Evolutionary conservation across 1,284 basidiomycete species (phyloP), one percentile per base, ranked within the genome.

Genomic region (Rhodotorula sp.): DNA sequence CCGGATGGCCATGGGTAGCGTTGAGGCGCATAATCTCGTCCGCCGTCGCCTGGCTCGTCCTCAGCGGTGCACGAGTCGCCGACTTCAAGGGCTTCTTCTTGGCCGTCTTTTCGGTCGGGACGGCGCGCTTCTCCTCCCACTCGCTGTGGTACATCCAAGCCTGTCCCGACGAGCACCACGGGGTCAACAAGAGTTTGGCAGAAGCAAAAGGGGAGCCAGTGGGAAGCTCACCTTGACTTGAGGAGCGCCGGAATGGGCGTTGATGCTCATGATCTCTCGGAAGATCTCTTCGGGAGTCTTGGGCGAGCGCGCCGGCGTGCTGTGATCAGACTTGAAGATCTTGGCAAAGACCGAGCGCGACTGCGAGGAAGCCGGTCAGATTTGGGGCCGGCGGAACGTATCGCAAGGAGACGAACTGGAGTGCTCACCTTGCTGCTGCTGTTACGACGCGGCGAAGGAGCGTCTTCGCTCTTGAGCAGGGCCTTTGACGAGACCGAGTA

Each of bases 21-120:
- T 68, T 71, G 16, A 71, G 29, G 26, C 63, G 23, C 70, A 68
- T 71, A 54, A 71, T 65, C 47, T 59, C 66, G 39, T 65, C 62
- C 6, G 64, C 67, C 16, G 49, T 26, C n/a, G 65, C 70, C 31
- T 68, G 67, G 6, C 18, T 15, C 15, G 66, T 16, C 15, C 48
- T 54, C 46, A 1, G 60, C 31, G 16, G n/a, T n/a, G 54, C 58
- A n/a, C 23, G 51, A 54, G 52, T 14, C 47, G 20, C 23, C 20
- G 8, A 8, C 46, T 29, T 48, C 8, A 16, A 26, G 18, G 34
- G 34, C 34, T 34, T 34, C 57, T 20, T 15, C 43, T 43, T 20
- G n/a, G 54, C 16, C 39, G 34, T 61, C 15, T 26, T 64, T 60
- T 56, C 26, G 14, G 23, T 23, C 43, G 39, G 46, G 43, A 21